These are phyloP conservation scores for Dujonia santamariae DNA, from an alignment of 1,139 yeast species.

Conservation along the genomic window DNA sequence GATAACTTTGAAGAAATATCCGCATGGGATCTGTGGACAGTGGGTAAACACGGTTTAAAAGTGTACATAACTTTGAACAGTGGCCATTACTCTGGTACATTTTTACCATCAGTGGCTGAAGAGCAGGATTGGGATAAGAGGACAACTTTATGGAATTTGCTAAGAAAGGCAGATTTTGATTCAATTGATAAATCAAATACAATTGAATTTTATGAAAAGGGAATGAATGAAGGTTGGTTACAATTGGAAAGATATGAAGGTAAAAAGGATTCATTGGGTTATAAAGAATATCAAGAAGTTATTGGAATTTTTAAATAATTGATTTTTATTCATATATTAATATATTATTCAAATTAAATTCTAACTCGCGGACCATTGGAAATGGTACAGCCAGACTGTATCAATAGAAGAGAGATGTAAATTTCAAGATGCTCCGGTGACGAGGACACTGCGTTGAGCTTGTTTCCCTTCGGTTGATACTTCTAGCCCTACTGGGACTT, in stretches of 20 bases:
- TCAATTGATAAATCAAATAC: conserved; percentile 17
- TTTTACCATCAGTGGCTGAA: conserved; percentile 85
- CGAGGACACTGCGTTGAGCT: too few species aligned
- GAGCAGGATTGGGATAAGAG: conserved; percentile 83
- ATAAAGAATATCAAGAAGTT: conserved; percentile 22
- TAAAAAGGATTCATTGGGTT: conserved; percentile 25
- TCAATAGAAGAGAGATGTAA: too few species aligned
- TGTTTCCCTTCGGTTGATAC: too few species aligned
- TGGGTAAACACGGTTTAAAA: conserved; percentile 81
- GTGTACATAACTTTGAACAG: conserved; percentile 44
- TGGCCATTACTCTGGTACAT: conserved; percentile 62
- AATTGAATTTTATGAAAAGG: conserved; percentile 25
- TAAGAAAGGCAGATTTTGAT: conserved; percentile 61
- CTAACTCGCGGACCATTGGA: too few species aligned
- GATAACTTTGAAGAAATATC: conserved; percentile 53
- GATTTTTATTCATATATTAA: too few species aligned
- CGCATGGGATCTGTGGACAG: conserved; percentile 65
- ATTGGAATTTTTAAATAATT: conserved; percentile 8
- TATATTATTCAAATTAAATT: too few species aligned
- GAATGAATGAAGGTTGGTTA: conserved; percentile 35
- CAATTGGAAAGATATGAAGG: conserved; percentile 39
- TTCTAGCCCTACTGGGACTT: too few species aligned
- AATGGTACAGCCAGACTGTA: too few species aligned
- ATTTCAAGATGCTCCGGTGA: too few species aligned
- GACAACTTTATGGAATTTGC: conserved; percentile 67